phyloP scores from a whole-genome alignment of 306 rosid genomes.

The Mucuna pruriens region DNA sequence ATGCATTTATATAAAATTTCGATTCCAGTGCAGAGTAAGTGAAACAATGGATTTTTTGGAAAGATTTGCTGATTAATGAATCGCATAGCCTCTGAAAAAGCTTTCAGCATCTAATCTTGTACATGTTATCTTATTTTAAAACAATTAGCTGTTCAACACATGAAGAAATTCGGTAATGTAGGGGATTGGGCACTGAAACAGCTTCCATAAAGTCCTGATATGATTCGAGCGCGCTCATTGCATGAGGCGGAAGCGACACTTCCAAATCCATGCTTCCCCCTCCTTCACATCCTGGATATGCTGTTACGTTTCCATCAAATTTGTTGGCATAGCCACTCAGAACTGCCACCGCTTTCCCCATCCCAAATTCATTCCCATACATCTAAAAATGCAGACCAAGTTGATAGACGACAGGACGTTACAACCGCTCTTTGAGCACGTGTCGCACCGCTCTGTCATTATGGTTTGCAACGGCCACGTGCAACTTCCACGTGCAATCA shows the following conservation, averaged over 20 bases:
- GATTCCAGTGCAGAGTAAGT: too few relatives aligned
- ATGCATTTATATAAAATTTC: too few relatives aligned
- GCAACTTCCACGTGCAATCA: too few relatives aligned
- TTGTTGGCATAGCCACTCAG: slow-evolving; percentile 60
- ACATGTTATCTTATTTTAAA: not conserved
- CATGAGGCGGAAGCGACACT: slow-evolving; percentile 43
- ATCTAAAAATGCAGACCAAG: too few relatives aligned
- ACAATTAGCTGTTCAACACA: not conserved
- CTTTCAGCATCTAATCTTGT: too few relatives aligned
- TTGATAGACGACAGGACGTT: too few relatives aligned
- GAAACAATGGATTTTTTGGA: too few relatives aligned
- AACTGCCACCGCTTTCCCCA: slow-evolving; percentile 66
- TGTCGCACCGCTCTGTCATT: too few relatives aligned
- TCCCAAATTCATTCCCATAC: slow-evolving; percentile 68
- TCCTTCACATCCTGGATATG: slow-evolving; percentile 50
- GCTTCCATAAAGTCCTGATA: slow-evolving; percentile 54
- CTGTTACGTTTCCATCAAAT: slow-evolving; percentile 47
- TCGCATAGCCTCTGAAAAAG: too few relatives aligned
- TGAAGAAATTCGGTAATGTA: not conserved
- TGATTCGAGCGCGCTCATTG: slow-evolving; percentile 54
- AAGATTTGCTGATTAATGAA: too few relatives aligned
- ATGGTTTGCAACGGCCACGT: too few relatives aligned
- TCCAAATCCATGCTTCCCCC: slow-evolving; percentile 69
- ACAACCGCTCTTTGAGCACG: too few relatives aligned
- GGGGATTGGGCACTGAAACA: slow-evolving; percentile 26